A percentile compares a stretch with the other conserved stretches of the same genome.
Conservation (phyloP, 2,329 filamentous ascomycete genomes). For the Tolypocladium cylindrosporum region DNA sequence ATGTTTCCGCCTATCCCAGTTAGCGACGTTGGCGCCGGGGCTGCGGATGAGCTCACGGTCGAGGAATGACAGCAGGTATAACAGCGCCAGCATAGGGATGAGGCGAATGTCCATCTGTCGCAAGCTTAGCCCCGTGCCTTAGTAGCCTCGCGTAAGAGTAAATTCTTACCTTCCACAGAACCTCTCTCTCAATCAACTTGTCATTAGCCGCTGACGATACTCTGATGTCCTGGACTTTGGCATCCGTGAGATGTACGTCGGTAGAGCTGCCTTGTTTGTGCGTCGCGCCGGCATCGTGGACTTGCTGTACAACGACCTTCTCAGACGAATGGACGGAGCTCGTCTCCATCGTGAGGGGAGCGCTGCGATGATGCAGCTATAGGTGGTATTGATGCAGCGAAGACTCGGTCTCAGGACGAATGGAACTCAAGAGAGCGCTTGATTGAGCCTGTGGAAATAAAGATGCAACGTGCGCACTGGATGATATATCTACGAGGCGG, state of each 20-base stretch:
- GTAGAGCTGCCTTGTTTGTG: not conserved
- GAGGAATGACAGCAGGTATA: slow-evolving; percentile 61
- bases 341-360: not conserved
- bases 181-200: slow-evolving; percentile 37
- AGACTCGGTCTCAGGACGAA: not conserved
- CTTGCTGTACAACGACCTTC: not conserved
- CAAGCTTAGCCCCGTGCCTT: slow-evolving; percentile 2
- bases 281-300: not conserved
- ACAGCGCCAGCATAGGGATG: slow-evolving; percentile 53
- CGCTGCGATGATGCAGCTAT: not conserved
- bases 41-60: slow-evolving; percentile 31
- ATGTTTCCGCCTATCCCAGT: slow-evolving; percentile 43
- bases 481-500: not conserved
- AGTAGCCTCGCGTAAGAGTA: too few species aligned
- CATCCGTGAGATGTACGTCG: not conserved
- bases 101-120: slow-evolving; percentile 39
- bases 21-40: not conserved
- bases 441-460: not conserved
- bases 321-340: not conserved
- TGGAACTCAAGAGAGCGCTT: not conserved
- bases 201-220: not conserved
- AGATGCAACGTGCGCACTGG: not conserved
- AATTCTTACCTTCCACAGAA: slow-evolving; percentile 40
- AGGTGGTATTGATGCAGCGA: not conserved
- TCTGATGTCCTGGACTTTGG: not conserved